Evolutionary conservation across 345 rosid species (phyloP).

Genomic region (Raphanus raphanistrum): DNA sequence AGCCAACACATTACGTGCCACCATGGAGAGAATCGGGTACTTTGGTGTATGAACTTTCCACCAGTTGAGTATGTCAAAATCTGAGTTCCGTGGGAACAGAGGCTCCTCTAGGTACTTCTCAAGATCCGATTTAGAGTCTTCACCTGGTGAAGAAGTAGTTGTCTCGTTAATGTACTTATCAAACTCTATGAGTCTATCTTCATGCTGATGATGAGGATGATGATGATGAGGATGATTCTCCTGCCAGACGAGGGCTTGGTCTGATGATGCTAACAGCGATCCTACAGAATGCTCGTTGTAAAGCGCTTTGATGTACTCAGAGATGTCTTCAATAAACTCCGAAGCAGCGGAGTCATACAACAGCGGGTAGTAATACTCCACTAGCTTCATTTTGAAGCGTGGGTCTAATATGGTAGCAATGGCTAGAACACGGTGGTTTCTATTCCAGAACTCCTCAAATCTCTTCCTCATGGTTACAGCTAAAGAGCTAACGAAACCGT

Average conservation of each 20-base stretch:
- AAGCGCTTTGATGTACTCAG: constrained; percentile 55
- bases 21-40: constrained; percentile 76
- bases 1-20: constrained; percentile 70
- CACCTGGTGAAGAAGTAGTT: constrained; percentile 45
- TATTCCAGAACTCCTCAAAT: constrained; percentile 76
- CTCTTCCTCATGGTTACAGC: constrained; percentile 61
- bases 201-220: constrained; percentile 28
- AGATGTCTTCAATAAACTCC: constrained; percentile 57
- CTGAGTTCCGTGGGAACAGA: constrained; percentile 68
- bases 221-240: constrained; percentile 16
- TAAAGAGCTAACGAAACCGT: constrained; percentile 52
- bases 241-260: constrained; percentile 59
- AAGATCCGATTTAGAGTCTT: constrained; percentile 59
- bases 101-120: constrained; percentile 86
- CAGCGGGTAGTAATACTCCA: constrained; percentile 71
- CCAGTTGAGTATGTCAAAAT: constrained; percentile 71
- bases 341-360: constrained; percentile 56
- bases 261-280: constrained; percentile 56
- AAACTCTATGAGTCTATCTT: constrained; percentile 62
- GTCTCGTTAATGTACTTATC: constrained; percentile 65
- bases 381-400: constrained; percentile 76
- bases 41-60: constrained; percentile 81
- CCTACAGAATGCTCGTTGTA: constrained; percentile 72
- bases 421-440: constrained; percentile 64
- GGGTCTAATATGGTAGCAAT: constrained; percentile 82